Evolutionary conservation across 345 rosid species (phyloP), one percentile per base, ranked within the genome.

Genomic region (Euphorbia peplus): DNA sequence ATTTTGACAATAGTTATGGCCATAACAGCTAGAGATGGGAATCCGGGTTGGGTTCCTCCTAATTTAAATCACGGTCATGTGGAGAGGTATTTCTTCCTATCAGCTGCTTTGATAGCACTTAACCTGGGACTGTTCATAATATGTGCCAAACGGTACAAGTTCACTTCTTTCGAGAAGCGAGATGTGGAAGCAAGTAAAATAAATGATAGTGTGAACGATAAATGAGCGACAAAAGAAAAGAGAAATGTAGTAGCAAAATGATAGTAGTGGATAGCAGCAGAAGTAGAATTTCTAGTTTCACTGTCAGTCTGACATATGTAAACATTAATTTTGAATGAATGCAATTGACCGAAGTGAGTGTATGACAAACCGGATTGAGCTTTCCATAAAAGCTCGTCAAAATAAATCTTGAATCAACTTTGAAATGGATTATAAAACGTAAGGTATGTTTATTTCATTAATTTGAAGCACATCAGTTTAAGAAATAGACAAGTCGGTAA

Each of bases 11-110:
- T 72, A 58, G 87, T 68, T 56, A 81, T 11, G 83, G 67, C 66
- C 0, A 47, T 84, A 10, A 76, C 80, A 4, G 14, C 71, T 0
- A 64, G 21, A 39, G 52, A 76, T 7, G 73, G 83, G 69, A 60
- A 67, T 30, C 75, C 67, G 0, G 79, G 85, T 12, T 81, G 87
- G 85, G 75, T 84, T 58, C 76, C 83, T 5, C 70, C 75, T 0
- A 74, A 77, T 72, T 41, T 79, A 42, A 77, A 75, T 52, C 67
- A 64, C 2, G 82, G 82, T 24, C 79, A 81, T 64, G 32, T 81
- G 50, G 88, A 75, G 70, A 67, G 80, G 11, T 81, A 67, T 35
- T 81, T 79, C 75, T 84, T 79, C n/a, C 16, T 81, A 4, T 26
- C 71, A 3, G 79, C 85, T 46, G 65, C 70, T 5, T n/a, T 69